A percentile compares a stretch with the other conserved stretches of the same genome.
Conservation (phyloP, 2,329 filamentous ascomycete genomes). For the Arthrobotrys musiformis region DNA sequence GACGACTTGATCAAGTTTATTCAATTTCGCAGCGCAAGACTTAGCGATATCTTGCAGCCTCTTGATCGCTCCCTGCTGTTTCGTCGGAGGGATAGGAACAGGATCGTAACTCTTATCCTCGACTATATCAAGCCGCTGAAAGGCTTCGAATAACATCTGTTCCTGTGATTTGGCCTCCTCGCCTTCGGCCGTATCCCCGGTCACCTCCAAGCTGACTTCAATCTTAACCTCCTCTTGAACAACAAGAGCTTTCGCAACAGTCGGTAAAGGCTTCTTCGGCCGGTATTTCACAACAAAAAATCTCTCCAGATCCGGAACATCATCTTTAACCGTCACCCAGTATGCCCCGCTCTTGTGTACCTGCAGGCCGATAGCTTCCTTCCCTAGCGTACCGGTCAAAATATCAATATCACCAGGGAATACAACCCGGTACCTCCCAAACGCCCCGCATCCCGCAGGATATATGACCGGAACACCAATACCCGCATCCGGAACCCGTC, state of each 20-base stretch:
- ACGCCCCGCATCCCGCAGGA: constrained; percentile 35
- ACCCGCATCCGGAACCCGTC: constrained; percentile 21
- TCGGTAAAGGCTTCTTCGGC: background rate
- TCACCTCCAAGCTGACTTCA: constrained; percentile 18
- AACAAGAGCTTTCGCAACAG: background rate
- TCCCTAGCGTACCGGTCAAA: constrained; percentile 27
- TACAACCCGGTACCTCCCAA: constrained; percentile 33
- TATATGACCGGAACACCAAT: constrained; percentile 48
- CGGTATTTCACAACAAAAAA: constrained; percentile 48
- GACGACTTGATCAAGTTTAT: constrained; percentile 18
- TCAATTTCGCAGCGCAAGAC: constrained; percentile 19
- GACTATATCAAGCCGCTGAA: constrained; percentile 26
- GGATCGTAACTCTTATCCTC: constrained; percentile 36
- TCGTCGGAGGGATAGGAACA: constrained; percentile 4
- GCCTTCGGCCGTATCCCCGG: background rate
- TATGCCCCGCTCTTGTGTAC: constrained; percentile 36
- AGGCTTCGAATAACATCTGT: constrained; percentile 38
- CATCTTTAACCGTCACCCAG: constrained; percentile 41
- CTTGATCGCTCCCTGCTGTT: constrained; percentile 19
- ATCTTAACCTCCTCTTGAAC: constrained; percentile 7
- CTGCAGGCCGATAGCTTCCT: constrained; percentile 35
- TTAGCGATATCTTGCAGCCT: constrained; percentile 30
- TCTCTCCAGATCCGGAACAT: constrained; percentile 23
- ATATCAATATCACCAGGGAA: constrained; percentile 49
- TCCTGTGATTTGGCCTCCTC: constrained; percentile 6